Conservation (phyloP, 2,329 filamentous ascomycete genomes). For the Celoporthe dispersa region DNA sequence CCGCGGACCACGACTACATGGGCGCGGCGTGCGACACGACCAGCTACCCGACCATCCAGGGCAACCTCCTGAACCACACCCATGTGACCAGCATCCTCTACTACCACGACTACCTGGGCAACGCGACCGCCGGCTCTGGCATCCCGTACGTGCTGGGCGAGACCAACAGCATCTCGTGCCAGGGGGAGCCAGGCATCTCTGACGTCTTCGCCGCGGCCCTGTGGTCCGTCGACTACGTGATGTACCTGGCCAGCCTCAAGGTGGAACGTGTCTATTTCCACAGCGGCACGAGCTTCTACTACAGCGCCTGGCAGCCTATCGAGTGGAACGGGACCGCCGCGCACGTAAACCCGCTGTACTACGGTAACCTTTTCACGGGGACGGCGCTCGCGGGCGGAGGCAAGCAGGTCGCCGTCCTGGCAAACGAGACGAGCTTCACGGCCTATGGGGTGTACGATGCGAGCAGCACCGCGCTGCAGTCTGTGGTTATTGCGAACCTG, state of each 20-base stretch:
- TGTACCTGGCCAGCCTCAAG: conserved; percentile 22
- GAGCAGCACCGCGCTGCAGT: conserved; percentile 8
- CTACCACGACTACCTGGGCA: conserved; percentile 30
- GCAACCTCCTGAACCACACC: conserved; percentile 29
- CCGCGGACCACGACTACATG: conserved; percentile 15
- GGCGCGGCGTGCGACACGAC: conserved; percentile 15
- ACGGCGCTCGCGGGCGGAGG: conserved; percentile 27
- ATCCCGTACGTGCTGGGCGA: conserved; percentile 28
- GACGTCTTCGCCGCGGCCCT: conserved; percentile 18
- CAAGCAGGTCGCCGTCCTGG: conserved; percentile 17
- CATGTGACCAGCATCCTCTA: conserved; percentile 31
- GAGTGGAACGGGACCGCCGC: conserved; percentile 23
- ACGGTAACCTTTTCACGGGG: conserved; percentile 31
- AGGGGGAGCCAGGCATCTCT: conserved; percentile 12
- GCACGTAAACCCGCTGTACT: conserved; percentile 32
- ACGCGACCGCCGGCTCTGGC: conserved; percentile 20
- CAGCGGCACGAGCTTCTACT: conserved; percentile 33
- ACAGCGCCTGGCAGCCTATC: conserved; percentile 35
- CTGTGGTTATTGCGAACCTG: conserved; percentile 15
- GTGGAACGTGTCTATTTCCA: conserved; percentile 19
- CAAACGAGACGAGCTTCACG: conserved; percentile 18
- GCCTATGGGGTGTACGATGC: conserved; percentile 19
- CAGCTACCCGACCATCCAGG: conserved; percentile 20
- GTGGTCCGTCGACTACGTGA: conserved; percentile 21
- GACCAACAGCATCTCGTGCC: conserved; percentile 23